These are phyloP conservation scores for Cinnamomum micranthum DNA, from an alignment of 164 flowering plant genomes.

Conservation along the genomic window DNA sequence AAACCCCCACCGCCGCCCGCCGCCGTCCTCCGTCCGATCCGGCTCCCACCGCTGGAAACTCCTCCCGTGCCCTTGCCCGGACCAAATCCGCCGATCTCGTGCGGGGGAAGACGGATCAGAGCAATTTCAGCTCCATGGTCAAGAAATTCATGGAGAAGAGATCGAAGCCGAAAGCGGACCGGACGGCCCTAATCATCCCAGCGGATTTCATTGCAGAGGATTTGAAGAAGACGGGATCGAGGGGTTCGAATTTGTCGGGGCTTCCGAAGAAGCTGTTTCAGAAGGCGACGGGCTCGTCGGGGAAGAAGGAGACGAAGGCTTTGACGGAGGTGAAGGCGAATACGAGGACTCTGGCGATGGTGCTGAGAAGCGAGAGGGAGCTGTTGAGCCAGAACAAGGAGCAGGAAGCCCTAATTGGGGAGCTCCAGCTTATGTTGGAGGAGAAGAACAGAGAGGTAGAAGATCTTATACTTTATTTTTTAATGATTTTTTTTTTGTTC, in stretches of 20 bases:
- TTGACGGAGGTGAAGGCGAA: constrained; percentile 75
- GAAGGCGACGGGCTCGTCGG: constrained; percentile 23
- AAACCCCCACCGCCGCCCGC: constrained; percentile 14
- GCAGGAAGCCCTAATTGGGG: constrained; percentile 50
- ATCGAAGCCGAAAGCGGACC: constrained; percentile 27
- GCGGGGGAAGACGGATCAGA: constrained; percentile 32
- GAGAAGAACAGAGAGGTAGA: constrained; percentile 64
- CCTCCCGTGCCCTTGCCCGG: constrained; percentile 38
- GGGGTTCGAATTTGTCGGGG: constrained; percentile 37
- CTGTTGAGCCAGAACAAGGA: constrained; percentile 72
- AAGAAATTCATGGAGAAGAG: constrained; percentile 77
- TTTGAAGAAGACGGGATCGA: constrained; percentile 61
- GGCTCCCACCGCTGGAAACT: constrained; percentile 1
- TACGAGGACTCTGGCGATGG: constrained; percentile 89
- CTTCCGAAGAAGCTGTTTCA: constrained; percentile 69
- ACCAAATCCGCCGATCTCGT: constrained; percentile 31
- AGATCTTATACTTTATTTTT: too few species aligned
- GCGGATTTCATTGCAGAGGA: constrained; percentile 60
- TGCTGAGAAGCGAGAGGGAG: constrained; percentile 92
- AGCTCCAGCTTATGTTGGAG: constrained; percentile 50
- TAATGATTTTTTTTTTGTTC: too few species aligned
- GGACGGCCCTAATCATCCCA: constrained; percentile 38
- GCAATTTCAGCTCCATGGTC: constrained; percentile 47
- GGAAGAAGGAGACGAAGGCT: constrained; percentile 42
- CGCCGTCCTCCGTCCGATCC: constrained; percentile 13